Evolutionary conservation across 768 basidiomycete genomes (phyloP).

Genomic region (Rhodotorula toruloides): DNA sequence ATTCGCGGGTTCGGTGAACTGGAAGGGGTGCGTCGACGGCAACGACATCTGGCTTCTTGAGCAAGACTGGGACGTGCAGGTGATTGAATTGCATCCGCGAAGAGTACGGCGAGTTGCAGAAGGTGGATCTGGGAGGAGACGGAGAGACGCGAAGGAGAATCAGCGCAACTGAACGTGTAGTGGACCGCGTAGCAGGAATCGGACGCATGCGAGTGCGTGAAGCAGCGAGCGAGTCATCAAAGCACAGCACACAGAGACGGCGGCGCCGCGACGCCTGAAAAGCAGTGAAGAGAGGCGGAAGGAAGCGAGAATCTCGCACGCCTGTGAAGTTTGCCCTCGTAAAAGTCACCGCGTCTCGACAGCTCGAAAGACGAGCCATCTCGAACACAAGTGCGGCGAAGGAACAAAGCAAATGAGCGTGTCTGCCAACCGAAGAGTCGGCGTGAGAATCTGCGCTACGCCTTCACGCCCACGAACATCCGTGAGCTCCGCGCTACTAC

Average conservation of each 20-base stretch:
- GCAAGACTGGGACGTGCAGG: no score
- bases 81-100: no score
- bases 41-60: no score
- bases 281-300: not conserved
- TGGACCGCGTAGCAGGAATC: no score
- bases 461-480: constrained; percentile 3
- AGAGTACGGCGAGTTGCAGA: no score
- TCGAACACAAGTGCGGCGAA: no score
- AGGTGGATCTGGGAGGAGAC: no score
- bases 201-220: no score
- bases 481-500: not conserved
- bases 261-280: not conserved
- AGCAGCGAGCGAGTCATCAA: not conserved
- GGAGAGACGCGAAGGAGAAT: no score
- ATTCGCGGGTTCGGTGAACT: no score
- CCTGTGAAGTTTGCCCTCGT: constrained; percentile 15
- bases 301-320: not conserved
- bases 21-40: no score
- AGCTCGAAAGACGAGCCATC: not conserved
- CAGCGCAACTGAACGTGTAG: no score
- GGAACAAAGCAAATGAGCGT: constrained; percentile 10
- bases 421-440: not conserved
- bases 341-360: not conserved
- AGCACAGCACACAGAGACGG: not conserved
- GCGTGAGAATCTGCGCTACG: not conserved